A percentile compares a stretch with the other conserved stretches of the same genome.
Conservation (phyloP, 768 basidiomycete species). For the Tulasnella sp. region DNA sequence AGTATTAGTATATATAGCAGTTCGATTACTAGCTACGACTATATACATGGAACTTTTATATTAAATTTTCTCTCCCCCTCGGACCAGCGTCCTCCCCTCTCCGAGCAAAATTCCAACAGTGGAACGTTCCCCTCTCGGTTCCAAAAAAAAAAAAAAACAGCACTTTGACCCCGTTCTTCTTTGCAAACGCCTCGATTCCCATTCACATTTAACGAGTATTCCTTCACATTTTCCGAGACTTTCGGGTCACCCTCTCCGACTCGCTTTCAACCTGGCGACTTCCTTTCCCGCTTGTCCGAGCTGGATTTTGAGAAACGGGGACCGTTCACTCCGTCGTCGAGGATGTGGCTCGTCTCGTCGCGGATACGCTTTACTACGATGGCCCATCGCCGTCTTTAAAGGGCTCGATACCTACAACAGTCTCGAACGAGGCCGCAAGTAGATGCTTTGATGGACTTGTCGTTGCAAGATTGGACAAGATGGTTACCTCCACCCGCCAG, state of each 20-base stretch:
- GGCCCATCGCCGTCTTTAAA: not conserved
- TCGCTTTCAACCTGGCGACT: no score
- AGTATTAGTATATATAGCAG: no score
- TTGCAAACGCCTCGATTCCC: conserved; percentile 8
- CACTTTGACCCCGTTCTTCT: not conserved
- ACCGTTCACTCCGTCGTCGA: not conserved
- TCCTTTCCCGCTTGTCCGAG: no score
- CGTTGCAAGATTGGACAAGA: not conserved
- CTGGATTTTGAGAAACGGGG: conserved; percentile 3
- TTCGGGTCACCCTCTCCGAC: not conserved
- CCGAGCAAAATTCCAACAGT: no score
- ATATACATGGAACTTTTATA: no score
- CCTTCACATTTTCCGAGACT: not conserved
- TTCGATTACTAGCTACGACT: no score
- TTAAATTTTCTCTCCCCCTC: no score
- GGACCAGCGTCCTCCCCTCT: no score
- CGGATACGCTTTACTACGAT: not conserved
- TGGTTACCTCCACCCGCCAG: not conserved
- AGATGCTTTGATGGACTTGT: not conserved
- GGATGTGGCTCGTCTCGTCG: not conserved
- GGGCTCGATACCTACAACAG: not conserved
- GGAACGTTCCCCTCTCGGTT: not conserved
- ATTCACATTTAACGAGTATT: not conserved
- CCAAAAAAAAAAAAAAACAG: not conserved
- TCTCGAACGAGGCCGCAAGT: not conserved